A percentile compares a stretch with the other conserved stretches of the same genome.
These are phyloP conservation scores for Ceratobasidium papillatum DNA, from an alignment of 1,284 basidiomycete genomes.

Conservation along the genomic window DNA sequence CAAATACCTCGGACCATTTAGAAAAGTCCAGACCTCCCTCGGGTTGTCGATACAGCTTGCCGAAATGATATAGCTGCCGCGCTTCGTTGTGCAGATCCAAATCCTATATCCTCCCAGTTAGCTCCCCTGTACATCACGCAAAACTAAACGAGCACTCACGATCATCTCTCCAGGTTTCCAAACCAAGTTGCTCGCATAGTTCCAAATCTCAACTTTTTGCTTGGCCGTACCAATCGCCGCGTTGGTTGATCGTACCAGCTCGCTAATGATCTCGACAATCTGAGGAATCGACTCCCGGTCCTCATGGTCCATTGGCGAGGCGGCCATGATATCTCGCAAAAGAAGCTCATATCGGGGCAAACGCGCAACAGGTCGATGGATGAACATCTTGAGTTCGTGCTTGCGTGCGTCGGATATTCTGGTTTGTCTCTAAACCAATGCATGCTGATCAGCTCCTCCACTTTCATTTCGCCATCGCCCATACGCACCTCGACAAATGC, in stretches of 20 bases:
- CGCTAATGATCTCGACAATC: constrained; percentile 84
- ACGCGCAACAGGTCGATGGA: constrained; percentile 88
- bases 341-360: constrained; percentile 89
- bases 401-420: constrained; percentile 76
- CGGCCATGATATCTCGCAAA: constrained; percentile 78
- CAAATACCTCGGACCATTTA: constrained; percentile 86
- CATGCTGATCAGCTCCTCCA: background rate
- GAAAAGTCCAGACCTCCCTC: constrained; percentile 83
- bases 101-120: constrained; percentile 61
- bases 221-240: constrained; percentile 84
- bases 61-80: constrained; percentile 82
- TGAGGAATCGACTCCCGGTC: constrained; percentile 82
- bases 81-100: constrained; percentile 87
- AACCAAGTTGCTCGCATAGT: constrained; percentile 77
- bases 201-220: constrained; percentile 87
- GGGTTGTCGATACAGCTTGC: constrained; percentile 82
- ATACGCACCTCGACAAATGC: constrained; percentile 79
- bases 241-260: constrained; percentile 83
- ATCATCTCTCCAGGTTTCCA: constrained; percentile 82
- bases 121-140: background rate
- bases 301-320: constrained; percentile 75
- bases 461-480: background rate
- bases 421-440: constrained; percentile 61
- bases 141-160: constrained; percentile 58
- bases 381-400: constrained; percentile 87